phyloP scores from a whole-genome alignment of 1,284 basidiomycete genomes.

The Pulveroboletus sp. region DNA sequence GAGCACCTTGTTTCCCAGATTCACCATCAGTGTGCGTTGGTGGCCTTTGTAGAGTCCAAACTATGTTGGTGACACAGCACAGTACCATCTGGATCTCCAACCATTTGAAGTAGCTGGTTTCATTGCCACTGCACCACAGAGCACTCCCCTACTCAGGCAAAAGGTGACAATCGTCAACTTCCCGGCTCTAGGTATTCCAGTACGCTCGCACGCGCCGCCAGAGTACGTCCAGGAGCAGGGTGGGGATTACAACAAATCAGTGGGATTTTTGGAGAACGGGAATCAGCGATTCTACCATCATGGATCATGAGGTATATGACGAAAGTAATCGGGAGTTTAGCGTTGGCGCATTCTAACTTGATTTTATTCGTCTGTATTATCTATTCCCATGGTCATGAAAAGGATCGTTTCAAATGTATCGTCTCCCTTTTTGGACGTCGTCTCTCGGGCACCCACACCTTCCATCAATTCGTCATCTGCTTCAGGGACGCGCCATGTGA shows the following conservation, averaged over 20 bases:
- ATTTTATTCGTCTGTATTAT: conserved; percentile 6
- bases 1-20: conserved; percentile 55
- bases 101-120: conserved; percentile 51
- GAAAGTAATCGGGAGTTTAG: not conserved
- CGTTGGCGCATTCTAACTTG: not conserved
- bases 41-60: not conserved
- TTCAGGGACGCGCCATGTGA: conserved; percentile 53
- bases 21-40: conserved; percentile 45
- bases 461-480: conserved; percentile 55
- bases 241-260: conserved; percentile 52
- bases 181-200: conserved; percentile 43
- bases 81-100: conserved; percentile 53
- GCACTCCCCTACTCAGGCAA: conserved; percentile 42
- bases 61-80: not conserved
- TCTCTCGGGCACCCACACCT: conserved; percentile 54
- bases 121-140: conserved; percentile 26
- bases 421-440: conserved; percentile 47
- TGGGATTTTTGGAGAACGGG: conserved; percentile 57
- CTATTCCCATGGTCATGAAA: conserved; percentile 50
- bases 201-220: conserved; percentile 54
- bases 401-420: conserved; percentile 72
- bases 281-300: conserved; percentile 52
- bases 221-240: conserved; percentile 48
- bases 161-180: conserved; percentile 46
- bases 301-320: conserved; percentile 14